Conservation (phyloP, 345 rosid genomes). For the Camelina hispida region DNA sequence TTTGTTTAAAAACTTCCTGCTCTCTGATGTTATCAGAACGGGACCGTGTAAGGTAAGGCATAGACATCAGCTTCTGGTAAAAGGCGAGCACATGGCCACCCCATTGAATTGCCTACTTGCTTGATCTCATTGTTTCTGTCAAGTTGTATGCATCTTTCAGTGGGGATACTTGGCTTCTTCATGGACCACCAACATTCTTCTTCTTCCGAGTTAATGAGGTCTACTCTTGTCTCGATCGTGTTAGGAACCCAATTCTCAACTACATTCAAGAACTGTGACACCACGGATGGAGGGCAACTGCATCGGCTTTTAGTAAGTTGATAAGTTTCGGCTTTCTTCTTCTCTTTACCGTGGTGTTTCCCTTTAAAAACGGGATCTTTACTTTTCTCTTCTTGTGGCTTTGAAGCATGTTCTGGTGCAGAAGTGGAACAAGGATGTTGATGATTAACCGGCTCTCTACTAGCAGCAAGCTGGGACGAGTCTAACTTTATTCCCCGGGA, state of each 20-base stretch:
- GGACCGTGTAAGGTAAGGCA: constrained; percentile 71
- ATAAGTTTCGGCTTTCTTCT: constrained; percentile 20
- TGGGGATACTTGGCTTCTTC: constrained; percentile 34
- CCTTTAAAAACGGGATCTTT: not conserved
- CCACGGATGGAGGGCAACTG: constrained; percentile 49
- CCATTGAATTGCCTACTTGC: constrained; percentile 22
- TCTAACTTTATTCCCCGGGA: constrained; percentile 38
- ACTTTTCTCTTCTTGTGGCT: constrained; percentile 36
- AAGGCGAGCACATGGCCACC: constrained; percentile 54
- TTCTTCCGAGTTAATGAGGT: constrained; percentile 43
- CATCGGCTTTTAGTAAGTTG: constrained; percentile 33
- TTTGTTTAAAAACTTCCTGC: constrained; percentile 25
- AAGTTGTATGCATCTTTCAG: constrained; percentile 36
- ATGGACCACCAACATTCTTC: constrained; percentile 55
- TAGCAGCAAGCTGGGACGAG: constrained; percentile 34
- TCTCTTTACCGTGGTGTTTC: constrained; percentile 25
- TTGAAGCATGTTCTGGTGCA: constrained; percentile 19
- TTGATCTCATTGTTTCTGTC: constrained; percentile 26
- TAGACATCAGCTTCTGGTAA: constrained; percentile 54
- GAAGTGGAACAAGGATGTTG: constrained; percentile 46
- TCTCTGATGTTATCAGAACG: constrained; percentile 49
- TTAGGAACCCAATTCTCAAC: constrained; percentile 62
- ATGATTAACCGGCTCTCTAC: constrained; percentile 43
- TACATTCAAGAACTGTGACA: constrained; percentile 44
- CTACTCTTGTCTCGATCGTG: constrained; percentile 27